phyloP scores from a whole-genome alignment of 805 yeast genomes.

The Candida sithepensis region DNA sequence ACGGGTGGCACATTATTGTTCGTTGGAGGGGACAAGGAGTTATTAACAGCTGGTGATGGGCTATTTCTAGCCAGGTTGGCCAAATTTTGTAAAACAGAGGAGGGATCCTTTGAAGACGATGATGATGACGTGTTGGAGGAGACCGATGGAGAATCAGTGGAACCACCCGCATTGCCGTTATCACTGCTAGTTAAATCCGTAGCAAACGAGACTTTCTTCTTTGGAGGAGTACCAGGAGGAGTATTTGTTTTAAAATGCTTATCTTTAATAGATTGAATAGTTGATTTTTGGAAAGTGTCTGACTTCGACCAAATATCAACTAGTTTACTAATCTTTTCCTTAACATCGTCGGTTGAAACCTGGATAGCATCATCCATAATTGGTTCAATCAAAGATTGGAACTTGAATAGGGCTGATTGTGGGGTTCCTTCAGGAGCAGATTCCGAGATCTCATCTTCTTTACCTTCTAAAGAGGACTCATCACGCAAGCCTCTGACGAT shows the following conservation, averaged over 20 bases:
- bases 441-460: constrained; percentile 48
- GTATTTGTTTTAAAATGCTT: constrained; percentile 64
- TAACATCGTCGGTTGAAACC: constrained; percentile 51
- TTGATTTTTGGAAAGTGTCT: constrained; percentile 62
- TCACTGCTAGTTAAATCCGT: constrained; percentile 2
- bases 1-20: constrained; percentile 6
- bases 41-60: constrained; percentile 26
- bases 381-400: constrained; percentile 61
- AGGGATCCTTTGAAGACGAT: constrained; percentile 44
- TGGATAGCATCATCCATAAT: constrained; percentile 61
- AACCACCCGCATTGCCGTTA: neutral
- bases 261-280: constrained; percentile 51
- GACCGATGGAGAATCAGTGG: constrained; percentile 11
- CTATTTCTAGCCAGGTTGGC: constrained; percentile 57
- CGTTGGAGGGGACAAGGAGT: constrained; percentile 10
- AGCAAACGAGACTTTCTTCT: constrained; percentile 29
- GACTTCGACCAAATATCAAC: constrained; percentile 92
- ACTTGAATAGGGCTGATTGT: constrained; percentile 66
- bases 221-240: constrained; percentile 69
- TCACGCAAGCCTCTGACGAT: constrained; percentile 83
- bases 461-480: constrained; percentile 35
- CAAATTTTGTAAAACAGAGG: constrained; percentile 64
- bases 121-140: constrained; percentile 19
- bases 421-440: constrained; percentile 64
- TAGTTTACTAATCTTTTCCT: constrained; percentile 74